A percentile compares a stretch with the other conserved stretches of the same genome.
Evolutionary conservation across 805 yeast species (phyloP).

Genomic region (Sugiyamaella qingdaonensis): DNA sequence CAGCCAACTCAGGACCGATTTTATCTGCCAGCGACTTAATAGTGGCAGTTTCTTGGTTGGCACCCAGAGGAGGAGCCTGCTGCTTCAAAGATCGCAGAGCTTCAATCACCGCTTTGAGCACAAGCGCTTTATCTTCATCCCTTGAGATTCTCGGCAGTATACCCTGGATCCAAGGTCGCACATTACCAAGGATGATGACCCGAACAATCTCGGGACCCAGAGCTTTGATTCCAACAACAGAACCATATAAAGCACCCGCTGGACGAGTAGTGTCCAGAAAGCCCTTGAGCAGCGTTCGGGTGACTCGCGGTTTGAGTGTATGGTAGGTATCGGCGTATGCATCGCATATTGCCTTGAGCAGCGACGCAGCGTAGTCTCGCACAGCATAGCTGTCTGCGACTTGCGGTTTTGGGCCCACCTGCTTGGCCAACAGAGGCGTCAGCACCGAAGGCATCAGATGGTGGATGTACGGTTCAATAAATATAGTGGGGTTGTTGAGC

Average conservation of each 20-base stretch:
- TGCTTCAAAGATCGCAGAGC: constrained; percentile 46
- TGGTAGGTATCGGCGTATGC: constrained; percentile 82
- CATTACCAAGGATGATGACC: constrained; percentile 76
- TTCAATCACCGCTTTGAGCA: constrained; percentile 50
- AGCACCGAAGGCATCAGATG: constrained; percentile 95
- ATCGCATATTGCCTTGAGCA: constrained; percentile 71
- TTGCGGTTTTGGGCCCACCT: constrained; percentile 56
- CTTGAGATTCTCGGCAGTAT: constrained; percentile 21
- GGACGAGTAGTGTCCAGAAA: constrained; percentile 81
- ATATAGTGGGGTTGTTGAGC: constrained; percentile 75
- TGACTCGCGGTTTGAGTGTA: constrained; percentile 86
- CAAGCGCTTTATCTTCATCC: constrained; percentile 43
- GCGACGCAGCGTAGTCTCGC: constrained; percentile 82
- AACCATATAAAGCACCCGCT: constrained; percentile 87
- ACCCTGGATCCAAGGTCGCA: constrained; percentile 63
- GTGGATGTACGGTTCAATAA: constrained; percentile 92
- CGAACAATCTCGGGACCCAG: constrained; percentile 86
- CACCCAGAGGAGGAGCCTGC: constrained; percentile 32
- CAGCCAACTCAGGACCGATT: constrained; percentile 58
- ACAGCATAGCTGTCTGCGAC: constrained; percentile 49
- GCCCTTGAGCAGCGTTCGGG: constrained; percentile 87
- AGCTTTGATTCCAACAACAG: constrained; percentile 76
- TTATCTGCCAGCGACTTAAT: constrained; percentile 28
- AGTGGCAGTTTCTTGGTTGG: constrained; percentile 37
- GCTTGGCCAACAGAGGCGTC: constrained; percentile 82